Conservation (phyloP, 1,284 basidiomycete species). For the Sporisorium sorghi region DNA sequence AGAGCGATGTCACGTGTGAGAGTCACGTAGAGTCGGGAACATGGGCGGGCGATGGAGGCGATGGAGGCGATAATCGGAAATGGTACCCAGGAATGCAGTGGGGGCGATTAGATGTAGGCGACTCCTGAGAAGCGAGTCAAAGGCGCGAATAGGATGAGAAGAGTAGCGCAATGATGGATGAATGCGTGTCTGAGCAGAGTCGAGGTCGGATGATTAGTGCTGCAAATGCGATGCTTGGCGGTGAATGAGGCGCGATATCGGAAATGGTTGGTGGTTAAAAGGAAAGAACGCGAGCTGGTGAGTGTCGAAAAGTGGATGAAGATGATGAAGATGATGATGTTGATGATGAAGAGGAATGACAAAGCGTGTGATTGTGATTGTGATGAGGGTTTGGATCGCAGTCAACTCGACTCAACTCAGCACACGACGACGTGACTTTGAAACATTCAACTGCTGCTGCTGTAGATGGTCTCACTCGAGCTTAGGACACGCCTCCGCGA, state of each 20-base stretch:
- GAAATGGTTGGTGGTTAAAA: slow-evolving; percentile 2
- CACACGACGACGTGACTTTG: slow-evolving; percentile 23
- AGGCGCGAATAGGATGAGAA: background rate
- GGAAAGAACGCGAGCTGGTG: background rate
- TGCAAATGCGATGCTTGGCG: slow-evolving; percentile 7
- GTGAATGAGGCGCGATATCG: background rate
- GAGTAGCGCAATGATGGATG: background rate
- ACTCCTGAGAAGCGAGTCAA: background rate
- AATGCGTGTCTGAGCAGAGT: background rate
- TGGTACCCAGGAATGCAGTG: background rate
- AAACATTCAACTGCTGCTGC: background rate
- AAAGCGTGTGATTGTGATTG: background rate
- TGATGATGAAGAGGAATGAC: slow-evolving; percentile 6
- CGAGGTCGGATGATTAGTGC: background rate
- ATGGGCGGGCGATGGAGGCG: slow-evolving; percentile 9
- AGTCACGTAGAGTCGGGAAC: background rate
- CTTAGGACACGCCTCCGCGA: slow-evolving; percentile 13
- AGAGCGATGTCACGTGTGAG: slow-evolving; percentile 14
- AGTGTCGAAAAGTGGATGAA: background rate
- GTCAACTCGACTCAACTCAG: slow-evolving; percentile 7
- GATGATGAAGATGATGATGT: slow-evolving; percentile 1
- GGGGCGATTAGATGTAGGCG: background rate
- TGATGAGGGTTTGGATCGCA: slow-evolving; percentile 21
- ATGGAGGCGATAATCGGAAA: background rate
- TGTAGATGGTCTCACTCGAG: slow-evolving; percentile 14